These are phyloP conservation scores for Hibiscus mutabilis DNA, from an alignment of 345 rosid genomes.

Conservation along the genomic window DNA sequence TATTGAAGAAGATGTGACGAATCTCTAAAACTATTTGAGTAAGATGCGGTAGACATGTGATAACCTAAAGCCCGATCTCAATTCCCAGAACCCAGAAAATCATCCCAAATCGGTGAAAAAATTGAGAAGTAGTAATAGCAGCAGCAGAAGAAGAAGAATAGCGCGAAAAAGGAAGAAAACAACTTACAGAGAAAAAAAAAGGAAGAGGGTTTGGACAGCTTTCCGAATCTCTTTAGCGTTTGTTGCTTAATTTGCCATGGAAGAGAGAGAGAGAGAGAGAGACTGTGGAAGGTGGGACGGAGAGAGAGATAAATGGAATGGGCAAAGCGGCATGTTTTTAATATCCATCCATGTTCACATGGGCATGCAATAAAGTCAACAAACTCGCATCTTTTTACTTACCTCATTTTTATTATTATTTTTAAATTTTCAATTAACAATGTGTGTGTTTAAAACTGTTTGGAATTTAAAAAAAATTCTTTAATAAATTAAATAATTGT, in stretches of 20 bases:
- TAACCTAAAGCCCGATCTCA: neutral
- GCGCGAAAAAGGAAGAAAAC: neutral
- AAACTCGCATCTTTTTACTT: neutral
- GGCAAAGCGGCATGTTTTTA: neutral
- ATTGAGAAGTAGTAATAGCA: neutral
- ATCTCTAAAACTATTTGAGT: neutral
- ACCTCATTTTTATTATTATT: neutral
- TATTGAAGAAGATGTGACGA: neutral
- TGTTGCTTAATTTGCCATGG: neutral
- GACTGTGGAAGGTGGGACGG: neutral
- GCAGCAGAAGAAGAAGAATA: neutral
- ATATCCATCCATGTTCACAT: neutral
- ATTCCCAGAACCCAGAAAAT: neutral
- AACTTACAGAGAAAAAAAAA: neutral
- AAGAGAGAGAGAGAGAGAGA: neutral
- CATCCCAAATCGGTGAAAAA: neutral
- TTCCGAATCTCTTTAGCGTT: neutral
- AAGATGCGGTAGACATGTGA: too few species aligned
- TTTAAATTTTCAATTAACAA: too few species aligned
- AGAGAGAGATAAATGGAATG: neutral
- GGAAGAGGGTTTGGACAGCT: neutral
- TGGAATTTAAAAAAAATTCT: too few species aligned
- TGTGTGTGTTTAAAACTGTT: too few species aligned
- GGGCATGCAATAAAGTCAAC: slow-evolving; percentile 3
- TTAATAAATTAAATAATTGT: too few species aligned